Evolutionary conservation across 441 rosid genomes (phyloP).

Genomic region (Kokia cookei): DNA sequence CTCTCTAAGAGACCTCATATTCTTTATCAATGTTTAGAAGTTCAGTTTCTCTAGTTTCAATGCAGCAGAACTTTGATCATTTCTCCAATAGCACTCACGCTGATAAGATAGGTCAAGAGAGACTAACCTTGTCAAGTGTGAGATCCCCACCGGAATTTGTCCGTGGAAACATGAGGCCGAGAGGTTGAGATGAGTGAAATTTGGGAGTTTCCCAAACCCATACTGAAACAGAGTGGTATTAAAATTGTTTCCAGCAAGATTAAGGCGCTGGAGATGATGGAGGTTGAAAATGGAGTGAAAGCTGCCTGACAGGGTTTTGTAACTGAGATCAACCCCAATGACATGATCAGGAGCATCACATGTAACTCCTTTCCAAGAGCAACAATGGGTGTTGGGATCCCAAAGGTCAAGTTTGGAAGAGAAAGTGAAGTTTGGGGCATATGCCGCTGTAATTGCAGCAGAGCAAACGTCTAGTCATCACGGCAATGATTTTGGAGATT

Average conservation of each 20-base stretch:
- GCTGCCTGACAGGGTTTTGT: background rate
- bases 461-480: background rate
- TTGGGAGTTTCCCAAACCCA: background rate
- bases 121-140: background rate
- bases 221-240: background rate
- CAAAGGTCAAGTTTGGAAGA: background rate
- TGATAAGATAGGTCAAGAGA: background rate
- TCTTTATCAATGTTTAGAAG: background rate
- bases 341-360: background rate
- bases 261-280: background rate
- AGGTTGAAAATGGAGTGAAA: background rate
- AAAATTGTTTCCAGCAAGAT: background rate
- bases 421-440: background rate
- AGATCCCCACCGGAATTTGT: background rate
- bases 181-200: background rate
- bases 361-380: background rate
- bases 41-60: background rate
- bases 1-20: background rate
- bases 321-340: background rate
- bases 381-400: background rate
- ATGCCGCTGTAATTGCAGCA: background rate
- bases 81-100: background rate
- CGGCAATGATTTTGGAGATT: background rate
- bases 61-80: fast-evolving
- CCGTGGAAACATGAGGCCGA: background rate